These are phyloP conservation scores for Diaporthe helianthi DNA, from an alignment of 2,329 filamentous ascomycete species.

Conservation along the genomic window DNA sequence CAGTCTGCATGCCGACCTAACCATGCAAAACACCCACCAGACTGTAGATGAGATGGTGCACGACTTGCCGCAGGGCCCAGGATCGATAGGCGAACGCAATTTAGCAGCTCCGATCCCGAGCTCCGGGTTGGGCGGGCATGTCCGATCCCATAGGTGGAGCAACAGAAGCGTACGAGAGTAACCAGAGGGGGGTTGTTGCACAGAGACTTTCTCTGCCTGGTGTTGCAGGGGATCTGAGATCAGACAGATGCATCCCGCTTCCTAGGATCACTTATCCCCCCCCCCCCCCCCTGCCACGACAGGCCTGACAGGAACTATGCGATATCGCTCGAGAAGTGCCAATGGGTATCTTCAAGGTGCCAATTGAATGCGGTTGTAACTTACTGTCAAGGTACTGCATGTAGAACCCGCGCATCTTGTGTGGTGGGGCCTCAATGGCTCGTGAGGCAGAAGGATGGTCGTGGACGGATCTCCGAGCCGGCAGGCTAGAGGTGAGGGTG, in stretches of 20 bases:
- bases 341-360: slow-evolving; percentile 12
- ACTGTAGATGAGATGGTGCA: slow-evolving; percentile 25
- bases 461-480: slow-evolving; percentile 38
- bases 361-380: slow-evolving; percentile 48
- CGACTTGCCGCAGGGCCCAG: background rate
- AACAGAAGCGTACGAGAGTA: slow-evolving; percentile 27
- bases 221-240: slow-evolving; percentile 26
- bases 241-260: slow-evolving; percentile 31
- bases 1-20: slow-evolving; percentile 47
- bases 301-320: background rate
- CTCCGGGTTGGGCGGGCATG: slow-evolving; percentile 13
- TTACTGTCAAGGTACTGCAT: slow-evolving; percentile 80
- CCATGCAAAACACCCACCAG: slow-evolving; percentile 38
- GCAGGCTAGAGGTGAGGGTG: slow-evolving; percentile 37
- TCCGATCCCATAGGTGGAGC: slow-evolving; percentile 15
- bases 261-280: slow-evolving; percentile 24
- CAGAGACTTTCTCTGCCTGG: slow-evolving; percentile 20
- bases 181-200: slow-evolving; percentile 7
- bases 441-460: slow-evolving; percentile 4
- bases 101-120: slow-evolving; percentile 15
- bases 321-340: slow-evolving; percentile 13
- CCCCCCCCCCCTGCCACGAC: slow-evolving; percentile 16
- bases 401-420: slow-evolving; percentile 69
- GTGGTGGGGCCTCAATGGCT: slow-evolving; percentile 38
- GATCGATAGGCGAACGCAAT: slow-evolving; percentile 14